Base-by-base conservation (phyloP, 2,329 filamentous ascomycete genomes). In the Parafenestella ontariensis region DNA sequence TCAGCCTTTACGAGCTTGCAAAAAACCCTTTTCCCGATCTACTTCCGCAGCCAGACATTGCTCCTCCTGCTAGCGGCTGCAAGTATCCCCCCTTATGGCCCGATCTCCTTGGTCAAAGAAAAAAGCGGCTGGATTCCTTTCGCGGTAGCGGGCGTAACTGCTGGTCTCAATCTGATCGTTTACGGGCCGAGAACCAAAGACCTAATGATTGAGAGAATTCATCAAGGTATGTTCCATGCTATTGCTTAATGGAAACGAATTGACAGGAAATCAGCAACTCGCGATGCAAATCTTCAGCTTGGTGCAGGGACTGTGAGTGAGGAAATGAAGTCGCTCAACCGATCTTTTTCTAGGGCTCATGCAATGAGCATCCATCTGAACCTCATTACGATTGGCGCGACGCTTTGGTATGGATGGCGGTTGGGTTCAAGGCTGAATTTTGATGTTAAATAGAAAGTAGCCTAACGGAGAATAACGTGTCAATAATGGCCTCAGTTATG, bases 281-380 rank as follows among this genome's bases (percentile, higher is more conserved):
- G 52, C 13, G 64, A 69, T 33, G 52, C 44, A 8, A 56, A 52
- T 23, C 20, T 39, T 9, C 47, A 58, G 1, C 18, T 23, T 17
- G 42, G 18, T n/a, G 26, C 46, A 18, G 36, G 24, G 1, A 34
- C n/a, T 0, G 43, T 51, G 1, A 66, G 58, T 33, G 56, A 56
- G 2, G 61, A 66, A 17, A 68, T 65, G 58, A 46, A 62, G 34
- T 36, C 42, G 2, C 41, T 76, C 1, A 77, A 77, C 46, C 67
- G 68, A 8, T 61, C 47, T 0, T 79, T 79, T 49, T 68, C 71
- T 1, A 56, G 61, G 10, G 71, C 71, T 20, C 76, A 80, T 63
- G 77, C 76, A 8, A 77, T 78, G 74, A 73, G 69, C 10, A 79
- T 79, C 26, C 77, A 79, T 68, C 28, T 79, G 20, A 79, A 81